These are phyloP conservation scores for Scedosporium minutisporum DNA, from an alignment of 2,329 filamentous ascomycete genomes.

Conservation along the genomic window DNA sequence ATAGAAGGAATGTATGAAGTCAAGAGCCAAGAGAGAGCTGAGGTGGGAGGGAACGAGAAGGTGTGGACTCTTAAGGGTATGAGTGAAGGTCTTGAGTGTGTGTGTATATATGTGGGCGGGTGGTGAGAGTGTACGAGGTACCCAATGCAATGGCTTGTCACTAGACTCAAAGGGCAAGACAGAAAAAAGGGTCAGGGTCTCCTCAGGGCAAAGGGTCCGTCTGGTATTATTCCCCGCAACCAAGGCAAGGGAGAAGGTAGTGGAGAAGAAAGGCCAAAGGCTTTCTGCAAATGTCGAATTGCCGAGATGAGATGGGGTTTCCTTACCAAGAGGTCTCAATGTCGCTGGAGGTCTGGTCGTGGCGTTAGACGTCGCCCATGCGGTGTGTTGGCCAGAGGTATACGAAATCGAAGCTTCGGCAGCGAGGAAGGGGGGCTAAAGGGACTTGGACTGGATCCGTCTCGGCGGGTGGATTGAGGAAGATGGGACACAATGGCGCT, in stretches of 20 bases:
- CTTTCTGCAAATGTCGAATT: constrained; percentile 7
- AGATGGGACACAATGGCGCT: neutral
- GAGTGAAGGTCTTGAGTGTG: neutral
- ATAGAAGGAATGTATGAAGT: neutral
- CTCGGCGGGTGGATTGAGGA: neutral
- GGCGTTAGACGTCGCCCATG: neutral
- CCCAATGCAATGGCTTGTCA: neutral
- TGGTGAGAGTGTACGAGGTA: too few species aligned
- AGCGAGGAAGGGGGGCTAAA: neutral
- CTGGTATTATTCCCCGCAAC: neutral
- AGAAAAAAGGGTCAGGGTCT: neutral
- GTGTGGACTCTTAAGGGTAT: neutral
- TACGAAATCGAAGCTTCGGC: neutral
- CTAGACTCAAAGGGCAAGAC: constrained; percentile 1
- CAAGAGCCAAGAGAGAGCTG: neutral
- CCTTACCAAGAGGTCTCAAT: neutral
- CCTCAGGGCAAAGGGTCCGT: neutral
- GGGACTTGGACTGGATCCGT: neutral
- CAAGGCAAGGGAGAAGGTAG: neutral
- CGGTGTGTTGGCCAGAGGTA: neutral
- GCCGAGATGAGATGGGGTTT: neutral
- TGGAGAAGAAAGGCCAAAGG: constrained; percentile 11
- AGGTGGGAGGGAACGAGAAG: neutral
- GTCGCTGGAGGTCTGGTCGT: constrained; percentile 5
- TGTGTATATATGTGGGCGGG: neutral